These are phyloP conservation scores for Ballota nigra DNA, from an alignment of 257 asterid genomes.

Conservation along the genomic window DNA sequence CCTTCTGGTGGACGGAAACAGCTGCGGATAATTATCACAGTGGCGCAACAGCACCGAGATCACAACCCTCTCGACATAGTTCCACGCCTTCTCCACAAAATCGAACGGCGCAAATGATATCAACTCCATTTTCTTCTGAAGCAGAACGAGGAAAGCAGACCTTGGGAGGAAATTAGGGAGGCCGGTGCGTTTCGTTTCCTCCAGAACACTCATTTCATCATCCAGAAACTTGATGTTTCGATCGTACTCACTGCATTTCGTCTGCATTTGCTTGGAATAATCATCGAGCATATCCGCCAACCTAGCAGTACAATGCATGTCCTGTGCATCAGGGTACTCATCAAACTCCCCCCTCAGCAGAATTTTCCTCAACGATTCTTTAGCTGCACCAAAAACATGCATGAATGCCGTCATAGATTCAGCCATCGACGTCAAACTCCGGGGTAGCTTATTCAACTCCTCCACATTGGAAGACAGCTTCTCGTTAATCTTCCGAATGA, in stretches of 20 bases:
- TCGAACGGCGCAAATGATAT: slow-evolving; percentile 22
- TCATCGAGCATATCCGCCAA: slow-evolving; percentile 26
- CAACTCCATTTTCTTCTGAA: slow-evolving; percentile 25
- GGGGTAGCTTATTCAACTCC: slow-evolving; percentile 34
- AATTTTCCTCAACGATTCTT: slow-evolving; percentile 38
- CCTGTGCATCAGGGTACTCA: slow-evolving; percentile 30
- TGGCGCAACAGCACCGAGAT: slow-evolving; percentile 20
- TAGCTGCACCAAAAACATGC: slow-evolving; percentile 25
- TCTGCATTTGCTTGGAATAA: slow-evolving; percentile 15
- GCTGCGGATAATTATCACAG: slow-evolving; percentile 32
- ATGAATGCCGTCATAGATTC: slow-evolving; percentile 35
- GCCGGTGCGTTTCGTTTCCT: slow-evolving; percentile 26
- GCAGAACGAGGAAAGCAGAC: slow-evolving; percentile 19
- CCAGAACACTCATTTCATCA: slow-evolving; percentile 31
- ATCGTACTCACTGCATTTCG: neutral
- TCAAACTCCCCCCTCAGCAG: slow-evolving; percentile 42
- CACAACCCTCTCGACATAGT: slow-evolving; percentile 12
- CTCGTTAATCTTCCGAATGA: slow-evolving; percentile 31
- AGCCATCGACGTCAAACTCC: slow-evolving; percentile 7
- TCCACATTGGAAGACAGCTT: too few species aligned
- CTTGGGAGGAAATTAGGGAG: slow-evolving; percentile 32
- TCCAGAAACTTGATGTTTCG: neutral
- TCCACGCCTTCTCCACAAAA: slow-evolving; percentile 31
- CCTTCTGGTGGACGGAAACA: slow-evolving; percentile 26
- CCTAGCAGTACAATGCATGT: slow-evolving; percentile 33